Conservation (phyloP, 1,139 yeast species). For the Wickerhamomyces sp. region DNA sequence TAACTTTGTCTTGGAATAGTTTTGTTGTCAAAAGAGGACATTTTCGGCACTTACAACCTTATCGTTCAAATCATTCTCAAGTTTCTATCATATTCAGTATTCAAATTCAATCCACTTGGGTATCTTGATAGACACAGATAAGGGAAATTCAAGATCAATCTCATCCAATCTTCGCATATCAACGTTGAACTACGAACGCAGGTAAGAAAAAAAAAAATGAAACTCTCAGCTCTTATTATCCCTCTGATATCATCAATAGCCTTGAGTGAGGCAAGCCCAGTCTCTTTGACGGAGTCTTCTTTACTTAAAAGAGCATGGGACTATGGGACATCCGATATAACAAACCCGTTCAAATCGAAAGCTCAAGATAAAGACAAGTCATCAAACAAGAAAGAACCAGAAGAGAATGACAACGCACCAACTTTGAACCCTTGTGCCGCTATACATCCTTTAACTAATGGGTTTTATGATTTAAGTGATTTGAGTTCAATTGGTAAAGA, state of each 20-base stretch:
- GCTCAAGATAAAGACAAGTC: constrained; percentile 6
- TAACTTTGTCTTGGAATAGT: too few relatives aligned
- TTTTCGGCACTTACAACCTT: too few relatives aligned
- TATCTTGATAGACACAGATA: too few relatives aligned
- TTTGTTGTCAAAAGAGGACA: too few relatives aligned
- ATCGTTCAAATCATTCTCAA: too few relatives aligned
- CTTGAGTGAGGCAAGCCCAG: neutral
- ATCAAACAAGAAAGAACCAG: constrained; percentile 8
- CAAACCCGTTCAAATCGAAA: constrained; percentile 6
- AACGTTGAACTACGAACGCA: too few relatives aligned
- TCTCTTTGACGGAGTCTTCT: neutral
- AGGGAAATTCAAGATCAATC: too few relatives aligned
- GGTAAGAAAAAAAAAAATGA: neutral
- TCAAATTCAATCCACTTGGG: too few relatives aligned
- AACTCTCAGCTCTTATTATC: neutral
- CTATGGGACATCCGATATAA: constrained; percentile 18
- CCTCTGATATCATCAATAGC: neutral
- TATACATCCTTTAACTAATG: constrained; percentile 45
- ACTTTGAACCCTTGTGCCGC: constrained; percentile 48
- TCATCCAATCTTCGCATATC: neutral
- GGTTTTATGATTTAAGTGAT: constrained; percentile 51
- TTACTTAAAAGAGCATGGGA: constrained; percentile 10
- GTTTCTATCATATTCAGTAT: too few relatives aligned
- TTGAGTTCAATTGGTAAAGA: constrained; percentile 35
- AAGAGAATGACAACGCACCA: constrained; percentile 12